Percentiles rank a stretch among this genome's conserved stretches.
These are phyloP conservation scores for Tricharina praecox DNA, from an alignment of 495 filamentous ascomycete genomes.

Conservation along the genomic window DNA sequence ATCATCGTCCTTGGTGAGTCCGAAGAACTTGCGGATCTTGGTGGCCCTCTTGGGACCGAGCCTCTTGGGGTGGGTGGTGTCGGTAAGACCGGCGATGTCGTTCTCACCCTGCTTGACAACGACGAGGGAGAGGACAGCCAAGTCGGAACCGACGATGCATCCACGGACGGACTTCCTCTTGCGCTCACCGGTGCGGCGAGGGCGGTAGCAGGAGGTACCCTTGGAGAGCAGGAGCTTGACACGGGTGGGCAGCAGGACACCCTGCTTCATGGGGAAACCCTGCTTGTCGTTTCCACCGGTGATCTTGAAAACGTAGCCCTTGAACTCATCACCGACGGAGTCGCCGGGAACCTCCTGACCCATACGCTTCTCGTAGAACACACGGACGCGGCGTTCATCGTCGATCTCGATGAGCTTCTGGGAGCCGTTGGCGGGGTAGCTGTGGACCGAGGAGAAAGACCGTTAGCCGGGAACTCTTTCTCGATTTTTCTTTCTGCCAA, in stretches of 20 bases:
- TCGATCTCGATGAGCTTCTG: slow-evolving; percentile 98
- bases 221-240: slow-evolving; percentile 84
- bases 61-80: slow-evolving; percentile 91
- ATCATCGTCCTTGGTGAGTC: slow-evolving; percentile 99
- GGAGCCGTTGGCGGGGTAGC: slow-evolving; percentile 78
- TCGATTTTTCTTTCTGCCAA: neutral
- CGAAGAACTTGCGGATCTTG: slow-evolving; percentile 98
- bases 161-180: slow-evolving; percentile 97
- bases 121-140: slow-evolving; percentile 77
- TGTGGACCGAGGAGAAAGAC: slow-evolving; percentile 9
- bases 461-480: slow-evolving; percentile 3
- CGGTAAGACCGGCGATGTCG: slow-evolving; percentile 88
- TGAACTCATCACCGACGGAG: slow-evolving; percentile 92
- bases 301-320: slow-evolving; percentile 95
- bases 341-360: slow-evolving; percentile 89
- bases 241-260: slow-evolving; percentile 95
- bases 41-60: slow-evolving; percentile 97
- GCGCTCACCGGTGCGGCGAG: slow-evolving; percentile 91
- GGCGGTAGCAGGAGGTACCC: slow-evolving; percentile 93
- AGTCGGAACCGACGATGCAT: slow-evolving; percentile 90
- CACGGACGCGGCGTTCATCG: slow-evolving; percentile 83
- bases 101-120: slow-evolving; percentile 94
- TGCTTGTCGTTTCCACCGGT: slow-evolving; percentile 99
- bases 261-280: slow-evolving; percentile 99
- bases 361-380: slow-evolving; percentile 89